Base-by-base conservation (phyloP, 2,329 filamentous ascomycete species). In the Stachybotrys elegans region DNA sequence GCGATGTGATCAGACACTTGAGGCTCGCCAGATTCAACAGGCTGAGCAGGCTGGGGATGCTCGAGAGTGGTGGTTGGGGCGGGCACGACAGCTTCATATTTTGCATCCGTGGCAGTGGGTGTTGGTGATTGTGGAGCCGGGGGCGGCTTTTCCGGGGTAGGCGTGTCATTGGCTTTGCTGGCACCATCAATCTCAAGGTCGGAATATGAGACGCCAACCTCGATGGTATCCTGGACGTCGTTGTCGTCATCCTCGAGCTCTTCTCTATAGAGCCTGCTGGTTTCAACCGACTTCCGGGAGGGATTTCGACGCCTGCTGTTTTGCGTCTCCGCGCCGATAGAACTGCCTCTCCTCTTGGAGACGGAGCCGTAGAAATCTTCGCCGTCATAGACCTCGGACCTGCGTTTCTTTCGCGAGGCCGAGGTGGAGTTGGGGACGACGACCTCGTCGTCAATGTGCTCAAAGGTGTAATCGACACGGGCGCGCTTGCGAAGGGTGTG, bases 401-500 rank as follows among this genome's bases (percentile, higher is more conserved):
- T 63, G 52, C 68, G 59, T 57, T 68, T 67, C 46, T 60, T 63
- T 45, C 52, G 54, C 41, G 58, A 44, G 5, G 62, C 58, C 16
- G 60, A 57, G 16, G 61, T 58, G 8, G 59, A 61, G 58, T 56
- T 63, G 51, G 61, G 62, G 31, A 62, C 60, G 38, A 58, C 43
- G 34, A 59, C 59, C 35, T 79, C 75, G 47, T 78, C 73, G 43
- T 72, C 69, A 48, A 73, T 68, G 51, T 77, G 73, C 53, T 74
- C 71, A 54, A 71, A 67, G 25, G 73, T 75, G 65, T 81, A 81
- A 59, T 81, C 76, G 49, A 81, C 68, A 46, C 75, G 75, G 42
- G 73, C 66, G 43, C 77, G 70, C 58, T 75, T 78, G 50, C 78
- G 70, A 22, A 81, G 68, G 25, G 76, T 78, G 60, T 80, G 78